Conservation (phyloP, 306 rosid species). For the Pyrus betulifolia region DNA sequence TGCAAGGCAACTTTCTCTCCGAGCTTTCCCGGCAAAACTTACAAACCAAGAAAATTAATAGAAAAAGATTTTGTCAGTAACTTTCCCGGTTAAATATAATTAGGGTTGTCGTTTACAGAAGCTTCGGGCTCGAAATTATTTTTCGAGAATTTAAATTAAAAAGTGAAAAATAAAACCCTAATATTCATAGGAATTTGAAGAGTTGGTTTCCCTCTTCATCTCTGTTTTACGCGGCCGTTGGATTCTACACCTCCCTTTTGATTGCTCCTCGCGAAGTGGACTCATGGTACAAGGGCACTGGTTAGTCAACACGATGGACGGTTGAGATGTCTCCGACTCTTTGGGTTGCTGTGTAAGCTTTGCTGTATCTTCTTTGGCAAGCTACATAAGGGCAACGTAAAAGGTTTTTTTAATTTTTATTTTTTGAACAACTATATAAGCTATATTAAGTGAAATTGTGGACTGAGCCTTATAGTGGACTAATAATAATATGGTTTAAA, state of each 20-base stretch:
- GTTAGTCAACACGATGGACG: not conserved
- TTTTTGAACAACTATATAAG: no score
- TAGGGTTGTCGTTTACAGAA: not conserved
- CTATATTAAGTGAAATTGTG: accelerated
- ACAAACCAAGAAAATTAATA: not conserved
- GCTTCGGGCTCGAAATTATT: not conserved
- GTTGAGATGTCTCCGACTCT: not conserved
- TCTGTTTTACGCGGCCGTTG: not conserved
- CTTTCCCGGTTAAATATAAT: not conserved
- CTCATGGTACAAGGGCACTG: not conserved
- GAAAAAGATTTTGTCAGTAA: not conserved
- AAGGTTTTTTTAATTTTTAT: no score
- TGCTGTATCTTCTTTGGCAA: not conserved
- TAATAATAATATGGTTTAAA: no score
- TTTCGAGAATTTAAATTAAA: not conserved
- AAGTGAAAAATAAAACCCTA: not conserved
- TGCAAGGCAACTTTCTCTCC: not conserved
- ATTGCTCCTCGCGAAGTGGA: not conserved
- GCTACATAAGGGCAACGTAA: not conserved
- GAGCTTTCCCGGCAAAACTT: not conserved
- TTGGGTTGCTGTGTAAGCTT: not conserved
- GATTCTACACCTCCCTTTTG: not conserved
- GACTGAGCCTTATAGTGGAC: accelerated
- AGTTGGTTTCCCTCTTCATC: not conserved
- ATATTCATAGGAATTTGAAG: not conserved